Evolutionary conservation across 148 eudicot genomes (phyloP), one percentile per base, ranked within the genome.

Genomic region (Polygonum maritimum): DNA sequence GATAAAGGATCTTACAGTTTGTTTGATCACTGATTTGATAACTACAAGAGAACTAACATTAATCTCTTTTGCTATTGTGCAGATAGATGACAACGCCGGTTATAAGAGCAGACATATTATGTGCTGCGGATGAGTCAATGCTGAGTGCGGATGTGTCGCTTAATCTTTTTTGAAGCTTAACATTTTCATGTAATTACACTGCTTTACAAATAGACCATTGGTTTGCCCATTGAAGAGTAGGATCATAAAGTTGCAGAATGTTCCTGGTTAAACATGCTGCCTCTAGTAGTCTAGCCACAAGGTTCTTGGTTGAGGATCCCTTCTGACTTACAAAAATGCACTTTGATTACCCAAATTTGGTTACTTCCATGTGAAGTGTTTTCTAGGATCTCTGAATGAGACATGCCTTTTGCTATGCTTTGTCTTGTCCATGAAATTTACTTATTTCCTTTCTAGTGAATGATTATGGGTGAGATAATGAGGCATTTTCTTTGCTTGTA

Each of bases 211-310:
- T 67, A 67, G 71, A 38, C 71, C 5, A 38, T 67, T 67, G 41
- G 16, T 67, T 67, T 67, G 19, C 10, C 36, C 38, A 31, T 26
- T 60, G 35, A 60, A 10, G 60, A 54, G 60, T 54, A 54, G 54
- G 67, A 60, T 26, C 67, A 60, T 60, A 26, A 60, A 60, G 36
- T 60, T 22, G 67, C 67, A 22, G 67, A 60, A 60, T 60, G 38
- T 60, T 31, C 18, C 19, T 54, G 60, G 9, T 54, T 54, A 54
- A 54, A 60, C 35, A 31, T 60, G 5, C 67, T 60, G 67, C 67
- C 16, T 22, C 67, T 18, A 60, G 38, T 3, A 60, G 7, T 54
- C 60, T n/a, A 54, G 60, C 15, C 38, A 60, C 36, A 35, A 26
- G 10, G 16, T 62, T 62, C 69, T 33, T 62, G 38, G 39, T 33